phyloP scores from a whole-genome alignment of 208 protist species.

The Leishmania turanica region DNA sequence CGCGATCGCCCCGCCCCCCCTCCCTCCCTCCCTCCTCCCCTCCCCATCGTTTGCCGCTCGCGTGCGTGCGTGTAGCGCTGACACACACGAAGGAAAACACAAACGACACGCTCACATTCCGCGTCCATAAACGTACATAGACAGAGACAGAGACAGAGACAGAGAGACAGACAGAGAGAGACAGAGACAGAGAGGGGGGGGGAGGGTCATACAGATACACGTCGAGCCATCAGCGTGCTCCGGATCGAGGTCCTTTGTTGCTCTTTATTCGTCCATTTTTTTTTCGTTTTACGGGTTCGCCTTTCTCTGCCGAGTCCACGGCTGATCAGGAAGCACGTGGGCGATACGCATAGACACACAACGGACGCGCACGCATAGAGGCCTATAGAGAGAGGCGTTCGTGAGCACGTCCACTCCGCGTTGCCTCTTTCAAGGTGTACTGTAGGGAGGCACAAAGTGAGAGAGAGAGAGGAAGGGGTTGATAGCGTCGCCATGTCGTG shows the following conservation, averaged over 20 bases:
- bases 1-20: neutral
- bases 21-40: too few relatives aligned
- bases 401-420: neutral
- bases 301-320: neutral
- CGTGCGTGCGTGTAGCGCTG: neutral
- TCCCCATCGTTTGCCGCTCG: neutral
- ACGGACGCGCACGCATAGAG: neutral
- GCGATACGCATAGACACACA: neutral
- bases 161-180: too few relatives aligned
- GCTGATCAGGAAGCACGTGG: too few relatives aligned
- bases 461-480: neutral
- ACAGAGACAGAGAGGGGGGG: too few relatives aligned
- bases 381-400: neutral
- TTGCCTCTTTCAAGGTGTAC: neutral
- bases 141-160: too few relatives aligned
- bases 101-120: neutral
- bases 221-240: neutral
- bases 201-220: neutral
- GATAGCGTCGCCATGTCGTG: constrained; percentile 51
- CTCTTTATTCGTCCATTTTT: neutral
- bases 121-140: neutral
- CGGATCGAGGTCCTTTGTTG: neutral
- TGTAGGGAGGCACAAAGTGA: neutral
- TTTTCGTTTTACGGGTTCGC: neutral
- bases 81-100: neutral